phyloP scores from a whole-genome alignment of 805 yeast genomes.

The Ogataea populi-albae region DNA sequence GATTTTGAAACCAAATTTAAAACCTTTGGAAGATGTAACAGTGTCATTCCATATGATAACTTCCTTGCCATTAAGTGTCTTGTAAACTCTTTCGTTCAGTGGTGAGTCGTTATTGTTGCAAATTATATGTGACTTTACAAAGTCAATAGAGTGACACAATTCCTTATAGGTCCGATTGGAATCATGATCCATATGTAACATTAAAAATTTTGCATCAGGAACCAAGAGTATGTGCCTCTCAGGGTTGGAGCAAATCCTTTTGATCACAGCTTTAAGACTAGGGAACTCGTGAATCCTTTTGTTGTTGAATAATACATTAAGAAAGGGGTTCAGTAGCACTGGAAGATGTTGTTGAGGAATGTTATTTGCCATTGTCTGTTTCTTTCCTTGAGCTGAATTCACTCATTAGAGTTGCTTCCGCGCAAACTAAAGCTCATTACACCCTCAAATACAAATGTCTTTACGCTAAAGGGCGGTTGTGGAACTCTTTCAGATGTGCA shows the following conservation, averaged over 20 bases:
- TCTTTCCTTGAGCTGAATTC: no score
- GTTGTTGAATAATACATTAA: conserved; percentile 65
- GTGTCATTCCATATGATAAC: conserved; percentile 53
- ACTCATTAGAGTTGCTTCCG: no score
- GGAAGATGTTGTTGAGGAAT: conserved; percentile 47
- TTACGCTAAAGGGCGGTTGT: no score
- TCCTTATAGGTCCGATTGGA: conserved; percentile 43
- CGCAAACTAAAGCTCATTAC: no score
- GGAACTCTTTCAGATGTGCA: no score
- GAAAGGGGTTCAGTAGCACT: conserved; percentile 53
- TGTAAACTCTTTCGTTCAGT: conserved; percentile 28
- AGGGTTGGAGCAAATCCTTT: conserved; percentile 41
- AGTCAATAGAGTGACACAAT: conserved; percentile 56
- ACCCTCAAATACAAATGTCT: no score
- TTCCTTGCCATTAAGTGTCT: conserved; percentile 51
- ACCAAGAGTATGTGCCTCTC: conserved; percentile 58
- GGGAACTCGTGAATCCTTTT: conserved; percentile 49
- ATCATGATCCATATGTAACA: conserved; percentile 37
- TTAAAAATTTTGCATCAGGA: conserved; percentile 53
- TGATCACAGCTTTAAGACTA: conserved; percentile 42
- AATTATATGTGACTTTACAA: conserved; percentile 61
- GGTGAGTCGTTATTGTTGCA: conserved; percentile 29
- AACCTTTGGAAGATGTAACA: conserved; percentile 59
- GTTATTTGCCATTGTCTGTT: no score
- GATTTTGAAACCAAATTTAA: conserved; percentile 42